phyloP scores from a whole-genome alignment of 2,329 filamentous ascomycete species.

The Pochonia chlamydosporia region DNA sequence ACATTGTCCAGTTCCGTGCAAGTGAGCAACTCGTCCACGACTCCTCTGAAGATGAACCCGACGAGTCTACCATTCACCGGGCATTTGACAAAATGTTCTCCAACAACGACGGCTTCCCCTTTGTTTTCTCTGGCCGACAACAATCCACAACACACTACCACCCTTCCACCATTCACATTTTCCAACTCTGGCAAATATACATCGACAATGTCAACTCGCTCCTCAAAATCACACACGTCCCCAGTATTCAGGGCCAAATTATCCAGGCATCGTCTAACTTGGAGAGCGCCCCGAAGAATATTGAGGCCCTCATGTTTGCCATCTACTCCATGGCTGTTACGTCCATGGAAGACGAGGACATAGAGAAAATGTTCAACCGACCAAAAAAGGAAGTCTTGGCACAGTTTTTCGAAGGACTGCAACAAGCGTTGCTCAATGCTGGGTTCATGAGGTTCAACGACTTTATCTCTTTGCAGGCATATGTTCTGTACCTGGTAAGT shows the following conservation, averaged over 20 bases:
- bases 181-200: constrained; percentile 64
- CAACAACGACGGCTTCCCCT: constrained; percentile 51
- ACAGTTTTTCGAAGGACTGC: constrained; percentile 51
- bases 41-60: constrained; percentile 50
- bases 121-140: constrained; percentile 42
- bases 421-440: constrained; percentile 61
- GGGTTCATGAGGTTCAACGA: constrained; percentile 63
- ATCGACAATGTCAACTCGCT: constrained; percentile 65
- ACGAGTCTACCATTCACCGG: constrained; percentile 49
- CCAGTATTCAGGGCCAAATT: constrained; percentile 58
- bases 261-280: constrained; percentile 55
- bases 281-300: constrained; percentile 45
- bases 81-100: constrained; percentile 56
- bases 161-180: constrained; percentile 52
- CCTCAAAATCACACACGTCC: constrained; percentile 62
- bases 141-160: constrained; percentile 41
- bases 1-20: constrained; percentile 39
- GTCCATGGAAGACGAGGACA: constrained; percentile 53
- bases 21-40: constrained; percentile 42
- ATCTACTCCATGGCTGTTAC: constrained; percentile 55
- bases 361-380: constrained; percentile 46
- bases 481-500: constrained; percentile 59
- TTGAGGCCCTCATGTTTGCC: constrained; percentile 64
- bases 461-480: constrained; percentile 60
- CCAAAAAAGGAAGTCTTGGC: constrained; percentile 43